Evolutionary conservation across 1,284 basidiomycete genomes (phyloP), one percentile per base, ranked within the genome.

Genomic region (Stereum hirsutum): DNA sequence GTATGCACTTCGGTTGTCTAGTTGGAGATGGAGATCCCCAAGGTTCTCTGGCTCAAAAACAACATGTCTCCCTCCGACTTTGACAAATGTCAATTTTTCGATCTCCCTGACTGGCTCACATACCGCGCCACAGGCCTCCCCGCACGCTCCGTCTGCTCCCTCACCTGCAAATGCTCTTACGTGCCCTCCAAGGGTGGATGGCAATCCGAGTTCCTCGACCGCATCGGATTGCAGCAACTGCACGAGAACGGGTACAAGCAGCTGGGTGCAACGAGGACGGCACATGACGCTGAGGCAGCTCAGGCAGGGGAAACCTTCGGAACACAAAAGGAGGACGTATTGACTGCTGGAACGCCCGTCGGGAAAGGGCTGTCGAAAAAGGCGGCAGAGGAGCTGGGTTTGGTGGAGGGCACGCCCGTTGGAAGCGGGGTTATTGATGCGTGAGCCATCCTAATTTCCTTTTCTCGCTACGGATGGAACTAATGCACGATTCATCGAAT

Each of bases 1-100:
- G 23, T 32, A 4, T 34, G 31, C 19, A 25, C 33, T 38, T 12
- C 25, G 10, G n/a, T 30, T n/a, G 23, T 28, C 10, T 52, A 94
- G 89, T 74, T 96, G 40, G 93, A 97, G 64, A 96, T 97, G 93
- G 93, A 96, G 63, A 80, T 95, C 35, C 93, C 93, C 0, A 97
- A 98, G 65, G 86, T 94, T 10, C 79, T 98, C 26, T 99, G 95
- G 95, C 72, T 99, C 36, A 96, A 94, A 64, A 83, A 81, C 47
- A 74, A 90, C 65, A 94, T 97, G 90, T 61, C 75, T 2, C 58
- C 75, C 0, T 67, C 75, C 11, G 68, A 69, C n/a, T 99, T 99
- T 65, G 69, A 78, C 36, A 66, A 74, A 41, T 92, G 85, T 66
- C 86, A 91, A 62, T 95, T 99, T 70, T 99, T 96, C 63, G 96